phyloP scores from a whole-genome alignment of 2,329 filamentous ascomycete genomes.

The Apiospora pterosperma region DNA sequence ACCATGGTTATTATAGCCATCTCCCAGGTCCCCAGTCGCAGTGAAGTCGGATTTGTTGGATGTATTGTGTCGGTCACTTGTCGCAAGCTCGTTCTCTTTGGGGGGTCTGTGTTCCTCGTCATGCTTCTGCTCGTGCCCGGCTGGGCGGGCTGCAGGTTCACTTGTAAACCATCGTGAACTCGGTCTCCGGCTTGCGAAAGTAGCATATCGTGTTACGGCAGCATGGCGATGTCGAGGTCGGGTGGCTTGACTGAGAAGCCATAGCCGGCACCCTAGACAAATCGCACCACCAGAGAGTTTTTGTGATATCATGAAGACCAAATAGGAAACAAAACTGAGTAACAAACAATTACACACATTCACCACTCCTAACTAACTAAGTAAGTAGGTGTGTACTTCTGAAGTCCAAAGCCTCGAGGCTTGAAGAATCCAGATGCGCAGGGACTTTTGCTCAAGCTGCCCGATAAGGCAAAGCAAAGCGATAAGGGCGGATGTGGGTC shows the following conservation, averaged over 20 bases:
- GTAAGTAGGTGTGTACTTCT: no score
- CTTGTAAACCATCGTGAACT: slow-evolving; percentile 8
- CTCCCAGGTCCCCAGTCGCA: background rate
- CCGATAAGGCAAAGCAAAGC: background rate
- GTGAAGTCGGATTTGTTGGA: background rate
- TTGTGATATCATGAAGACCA: slow-evolving; percentile 31
- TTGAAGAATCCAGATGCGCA: background rate
- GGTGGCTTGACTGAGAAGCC: slow-evolving; percentile 23
- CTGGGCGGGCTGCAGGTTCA: background rate
- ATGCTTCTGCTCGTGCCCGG: background rate
- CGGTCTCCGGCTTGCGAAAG: background rate
- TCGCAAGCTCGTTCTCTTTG: background rate
- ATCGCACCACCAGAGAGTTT: slow-evolving; percentile 29
- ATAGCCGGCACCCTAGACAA: slow-evolving; percentile 36
- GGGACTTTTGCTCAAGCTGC: background rate
- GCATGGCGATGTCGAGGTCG: slow-evolving; percentile 11
- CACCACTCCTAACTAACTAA: background rate
- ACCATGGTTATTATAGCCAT: background rate
- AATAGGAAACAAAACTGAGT: background rate
- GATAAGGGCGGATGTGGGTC: background rate
- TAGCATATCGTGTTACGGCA: slow-evolving; percentile 5
- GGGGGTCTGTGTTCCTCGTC: background rate
- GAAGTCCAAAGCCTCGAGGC: background rate
- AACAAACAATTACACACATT: background rate
- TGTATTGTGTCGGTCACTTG: background rate